Percentiles rank a stretch among this genome's conserved stretches.
Evolutionary conservation across 805 yeast genomes (phyloP).

Genomic region (Metschnikowia kofuensis): DNA sequence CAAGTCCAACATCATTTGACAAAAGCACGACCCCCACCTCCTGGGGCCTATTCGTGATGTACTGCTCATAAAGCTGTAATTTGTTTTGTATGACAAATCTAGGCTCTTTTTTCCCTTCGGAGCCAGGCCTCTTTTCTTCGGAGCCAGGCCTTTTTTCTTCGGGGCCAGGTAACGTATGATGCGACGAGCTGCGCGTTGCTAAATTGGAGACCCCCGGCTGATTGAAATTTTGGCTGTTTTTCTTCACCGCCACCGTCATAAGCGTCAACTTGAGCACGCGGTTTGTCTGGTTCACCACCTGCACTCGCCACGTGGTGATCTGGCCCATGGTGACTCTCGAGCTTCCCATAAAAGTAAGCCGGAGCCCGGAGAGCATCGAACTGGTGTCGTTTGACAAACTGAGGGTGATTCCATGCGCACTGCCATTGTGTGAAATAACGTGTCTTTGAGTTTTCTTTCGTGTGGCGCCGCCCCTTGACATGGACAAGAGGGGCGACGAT

Average conservation of each 20-base stretch:
- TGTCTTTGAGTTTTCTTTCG: slow-evolving; percentile 2
- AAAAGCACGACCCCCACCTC: slow-evolving; percentile 60
- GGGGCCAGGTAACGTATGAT: slow-evolving; percentile 3
- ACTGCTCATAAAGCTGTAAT: slow-evolving; percentile 27
- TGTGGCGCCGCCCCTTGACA: slow-evolving; percentile 1
- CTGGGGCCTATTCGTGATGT: slow-evolving; percentile 37
- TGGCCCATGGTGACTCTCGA: slow-evolving; percentile 60
- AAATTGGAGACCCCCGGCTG: neutral
- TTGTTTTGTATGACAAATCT: slow-evolving; percentile 20
- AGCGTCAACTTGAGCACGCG: slow-evolving; percentile 52
- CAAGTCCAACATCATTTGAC: slow-evolving; percentile 63
- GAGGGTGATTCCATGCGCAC: slow-evolving; percentile 33
- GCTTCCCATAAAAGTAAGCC: slow-evolving; percentile 50
- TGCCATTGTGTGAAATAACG: slow-evolving; percentile 11
- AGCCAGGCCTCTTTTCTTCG: neutral
- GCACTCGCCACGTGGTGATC: slow-evolving; percentile 59
- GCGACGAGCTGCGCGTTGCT: slow-evolving; percentile 1
- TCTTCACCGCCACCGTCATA: slow-evolving; percentile 20
- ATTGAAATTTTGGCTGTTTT: neutral
- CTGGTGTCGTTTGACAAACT: slow-evolving; percentile 29
- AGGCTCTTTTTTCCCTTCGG: slow-evolving; percentile 6
- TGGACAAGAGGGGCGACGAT: slow-evolving; percentile 10
- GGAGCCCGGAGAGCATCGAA: slow-evolving; percentile 36
- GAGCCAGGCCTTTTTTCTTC: neutral
- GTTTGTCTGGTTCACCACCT: slow-evolving; percentile 59